Conservation (phyloP, 176 grass and related monocot genomes). For the Raddia guianensis region DNA sequence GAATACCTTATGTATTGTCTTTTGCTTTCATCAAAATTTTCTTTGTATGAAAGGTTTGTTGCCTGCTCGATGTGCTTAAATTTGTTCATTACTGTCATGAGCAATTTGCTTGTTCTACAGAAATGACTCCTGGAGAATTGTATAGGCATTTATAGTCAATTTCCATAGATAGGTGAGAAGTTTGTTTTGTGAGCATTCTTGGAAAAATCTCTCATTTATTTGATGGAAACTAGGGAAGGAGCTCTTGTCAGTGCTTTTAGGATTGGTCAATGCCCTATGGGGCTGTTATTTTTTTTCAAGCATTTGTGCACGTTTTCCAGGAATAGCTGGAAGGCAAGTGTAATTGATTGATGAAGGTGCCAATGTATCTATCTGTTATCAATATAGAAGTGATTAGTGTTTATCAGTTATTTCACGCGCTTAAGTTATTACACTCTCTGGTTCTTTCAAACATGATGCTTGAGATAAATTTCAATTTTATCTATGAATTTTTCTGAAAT, state of each 20-base stretch:
- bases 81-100: slow-evolving; percentile 1
- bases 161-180: slow-evolving; percentile 42
- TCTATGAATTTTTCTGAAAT: too few species aligned
- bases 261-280: slow-evolving; percentile 22
- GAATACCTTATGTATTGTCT: slow-evolving; percentile 29
- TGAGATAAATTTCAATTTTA: too few species aligned
- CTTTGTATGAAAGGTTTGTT: slow-evolving; percentile 26
- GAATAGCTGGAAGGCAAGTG: slow-evolving; percentile 38
- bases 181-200: slow-evolving; percentile 42
- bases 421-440: background rate
- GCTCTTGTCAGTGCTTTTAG: slow-evolving; percentile 33
- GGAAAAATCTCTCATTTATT: slow-evolving; percentile 28
- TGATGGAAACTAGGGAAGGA: slow-evolving; percentile 49
- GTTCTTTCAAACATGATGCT: too few species aligned
- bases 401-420: slow-evolving; percentile 7
- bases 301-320: slow-evolving; percentile 30
- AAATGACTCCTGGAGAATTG: slow-evolving; percentile 44
- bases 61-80: slow-evolving; percentile 6
- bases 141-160: slow-evolving; percentile 51
- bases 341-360: slow-evolving; percentile 24
- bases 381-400: slow-evolving; percentile 40
- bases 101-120: slow-evolving; percentile 30
- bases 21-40: slow-evolving; percentile 22
- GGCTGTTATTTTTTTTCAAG: slow-evolving; percentile 18
- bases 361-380: slow-evolving; percentile 32